Conservation (phyloP, 805 yeast genomes). For the Metschnikowia kunwiensis region DNA sequence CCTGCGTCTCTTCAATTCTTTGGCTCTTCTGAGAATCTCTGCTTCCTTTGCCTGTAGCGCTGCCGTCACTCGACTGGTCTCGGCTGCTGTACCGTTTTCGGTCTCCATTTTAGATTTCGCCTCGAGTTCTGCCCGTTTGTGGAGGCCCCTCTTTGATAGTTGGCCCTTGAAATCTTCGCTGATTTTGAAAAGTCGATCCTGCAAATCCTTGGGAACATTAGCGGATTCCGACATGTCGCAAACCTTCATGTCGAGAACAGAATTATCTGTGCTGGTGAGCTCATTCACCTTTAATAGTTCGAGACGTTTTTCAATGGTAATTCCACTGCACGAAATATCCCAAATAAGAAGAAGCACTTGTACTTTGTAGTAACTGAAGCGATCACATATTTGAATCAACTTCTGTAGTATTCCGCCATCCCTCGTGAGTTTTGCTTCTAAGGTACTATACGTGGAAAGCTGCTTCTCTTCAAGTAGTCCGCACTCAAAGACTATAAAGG, state of each 20-base stretch:
- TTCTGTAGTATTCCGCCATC: slow-evolving; percentile 38
- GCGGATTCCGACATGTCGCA: slow-evolving; percentile 32
- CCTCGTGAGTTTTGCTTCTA: slow-evolving; percentile 32
- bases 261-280: slow-evolving; percentile 7
- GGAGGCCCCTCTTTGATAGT: slow-evolving; percentile 30
- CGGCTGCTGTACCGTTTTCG: neutral
- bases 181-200: slow-evolving; percentile 22
- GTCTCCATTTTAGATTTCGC: neutral
- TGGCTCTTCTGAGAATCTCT: slow-evolving; percentile 27
- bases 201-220: slow-evolving; percentile 27
- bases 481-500: slow-evolving; percentile 50
- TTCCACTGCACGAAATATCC: slow-evolving; percentile 29
- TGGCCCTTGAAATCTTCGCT: slow-evolving; percentile 26
- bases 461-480: slow-evolving; percentile 36
- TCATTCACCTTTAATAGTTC: slow-evolving; percentile 18
- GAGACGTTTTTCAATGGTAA: slow-evolving; percentile 17
- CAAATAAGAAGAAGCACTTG: slow-evolving; percentile 43
- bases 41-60: slow-evolving; percentile 21
- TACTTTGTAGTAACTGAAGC: slow-evolving; percentile 36
- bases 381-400: slow-evolving; percentile 31
- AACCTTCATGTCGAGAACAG: slow-evolving; percentile 23
- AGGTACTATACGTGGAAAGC: slow-evolving; percentile 9
- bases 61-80: neutral
- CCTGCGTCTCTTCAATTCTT: slow-evolving; percentile 26
- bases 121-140: slow-evolving; percentile 18